These are phyloP conservation scores for Fusarium torreyae DNA, from an alignment of 2,329 filamentous ascomycete species.

Conservation along the genomic window DNA sequence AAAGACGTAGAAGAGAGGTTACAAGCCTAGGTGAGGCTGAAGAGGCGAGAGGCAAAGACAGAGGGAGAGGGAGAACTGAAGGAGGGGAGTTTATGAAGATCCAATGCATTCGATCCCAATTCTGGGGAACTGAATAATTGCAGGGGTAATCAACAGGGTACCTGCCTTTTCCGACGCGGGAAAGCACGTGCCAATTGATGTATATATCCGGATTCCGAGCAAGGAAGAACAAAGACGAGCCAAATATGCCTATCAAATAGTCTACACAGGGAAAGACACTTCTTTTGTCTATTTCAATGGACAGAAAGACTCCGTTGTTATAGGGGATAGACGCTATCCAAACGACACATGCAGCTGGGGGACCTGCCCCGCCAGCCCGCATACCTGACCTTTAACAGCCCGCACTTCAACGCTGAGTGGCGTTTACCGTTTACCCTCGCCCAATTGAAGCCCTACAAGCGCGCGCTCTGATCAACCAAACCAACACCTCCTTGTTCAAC, in stretches of 20 bases:
- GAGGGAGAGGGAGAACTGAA: conserved; percentile 26
- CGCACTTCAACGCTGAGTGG: conserved; percentile 26
- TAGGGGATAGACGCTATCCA: conserved; percentile 35
- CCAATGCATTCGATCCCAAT: conserved; percentile 14
- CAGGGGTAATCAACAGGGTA: conserved; percentile 41
- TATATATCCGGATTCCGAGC: conserved; percentile 21
- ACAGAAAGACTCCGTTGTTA: conserved; percentile 18
- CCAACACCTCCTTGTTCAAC: conserved; percentile 25
- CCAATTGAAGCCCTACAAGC: conserved; percentile 26
- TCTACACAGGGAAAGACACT: not conserved
- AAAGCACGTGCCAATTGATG: conserved; percentile 39
- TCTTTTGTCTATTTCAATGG: not conserved
- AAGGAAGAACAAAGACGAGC: conserved; percentile 27
- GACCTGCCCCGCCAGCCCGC: conserved; percentile 41
- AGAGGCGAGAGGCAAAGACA: conserved; percentile 16
- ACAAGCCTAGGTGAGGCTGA: conserved; percentile 14
- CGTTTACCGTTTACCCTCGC: conserved; percentile 15
- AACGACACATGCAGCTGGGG: conserved; percentile 29
- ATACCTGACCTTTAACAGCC: conserved; percentile 7
- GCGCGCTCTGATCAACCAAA: conserved; percentile 37
- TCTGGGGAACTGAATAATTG: conserved; percentile 41
- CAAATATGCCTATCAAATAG: too few species aligned
- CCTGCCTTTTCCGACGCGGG: conserved; percentile 37
- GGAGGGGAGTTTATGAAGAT: conserved; percentile 38
- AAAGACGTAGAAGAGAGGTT: conserved; percentile 12